A percentile compares a stretch with the other conserved stretches of the same genome.
Evolutionary conservation across 257 asterid genomes (phyloP).

Genomic region (Plectranthus barbatus): DNA sequence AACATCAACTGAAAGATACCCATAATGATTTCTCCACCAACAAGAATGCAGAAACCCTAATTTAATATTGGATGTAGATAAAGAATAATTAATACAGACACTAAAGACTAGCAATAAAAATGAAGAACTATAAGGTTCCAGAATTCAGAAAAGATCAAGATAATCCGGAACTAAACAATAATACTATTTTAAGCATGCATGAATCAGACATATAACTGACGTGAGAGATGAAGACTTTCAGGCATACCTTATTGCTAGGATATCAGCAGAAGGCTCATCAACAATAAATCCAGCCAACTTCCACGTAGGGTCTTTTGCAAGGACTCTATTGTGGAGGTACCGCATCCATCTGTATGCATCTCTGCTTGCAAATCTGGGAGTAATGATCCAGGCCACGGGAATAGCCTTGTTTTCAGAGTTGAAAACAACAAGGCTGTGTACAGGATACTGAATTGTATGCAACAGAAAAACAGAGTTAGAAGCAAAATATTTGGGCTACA

Average conservation of each 20-base stretch:
- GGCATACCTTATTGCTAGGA: slow-evolving; percentile 57
- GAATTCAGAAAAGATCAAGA: neutral
- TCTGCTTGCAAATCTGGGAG: slow-evolving; percentile 58
- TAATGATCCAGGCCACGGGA: slow-evolving; percentile 91
- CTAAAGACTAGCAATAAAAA: neutral
- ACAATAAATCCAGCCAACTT: slow-evolving; percentile 88
- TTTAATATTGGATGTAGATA: neutral
- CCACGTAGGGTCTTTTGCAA: slow-evolving; percentile 87
- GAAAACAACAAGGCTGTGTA: slow-evolving; percentile 94
- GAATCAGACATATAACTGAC: slow-evolving; percentile 5
- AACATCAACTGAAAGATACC: neutral
- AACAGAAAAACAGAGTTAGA: slow-evolving; percentile 36
- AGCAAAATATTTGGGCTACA: slow-evolving; percentile 5
- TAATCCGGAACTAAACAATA: neutral
- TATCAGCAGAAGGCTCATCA: slow-evolving; percentile 79
- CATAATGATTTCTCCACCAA: neutral
- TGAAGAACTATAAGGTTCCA: neutral
- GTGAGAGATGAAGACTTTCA: neutral
- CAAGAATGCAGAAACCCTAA: neutral
- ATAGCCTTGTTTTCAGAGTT: slow-evolving; percentile 96
- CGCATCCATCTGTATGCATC: slow-evolving; percentile 83
- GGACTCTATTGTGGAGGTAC: slow-evolving; percentile 76
- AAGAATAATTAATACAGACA: neutral
- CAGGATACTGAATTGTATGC: slow-evolving; percentile 59
- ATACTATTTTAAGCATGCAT: neutral